Percentiles rank a stretch among this genome's conserved stretches.
phyloP scores from a whole-genome alignment of 2,329 filamentous ascomycete species.

The Ophiostoma ips region DNA sequence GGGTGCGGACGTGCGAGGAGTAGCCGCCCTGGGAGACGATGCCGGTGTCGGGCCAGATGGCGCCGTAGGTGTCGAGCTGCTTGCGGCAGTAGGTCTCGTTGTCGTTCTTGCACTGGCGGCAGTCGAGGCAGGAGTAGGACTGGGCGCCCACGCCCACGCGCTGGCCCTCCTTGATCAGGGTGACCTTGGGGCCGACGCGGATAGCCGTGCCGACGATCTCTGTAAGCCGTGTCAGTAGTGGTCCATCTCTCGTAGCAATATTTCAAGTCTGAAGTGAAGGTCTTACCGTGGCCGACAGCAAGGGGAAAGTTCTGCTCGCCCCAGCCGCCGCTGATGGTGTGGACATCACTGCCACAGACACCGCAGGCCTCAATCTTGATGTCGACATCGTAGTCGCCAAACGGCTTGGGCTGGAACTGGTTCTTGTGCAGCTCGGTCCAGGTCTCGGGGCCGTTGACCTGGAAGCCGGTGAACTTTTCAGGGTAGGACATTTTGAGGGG shows the following conservation, averaged over 20 bases:
- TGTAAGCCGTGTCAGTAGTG: slow-evolving; percentile 13
- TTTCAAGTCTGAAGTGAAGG: too few species aligned
- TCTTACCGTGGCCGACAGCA: slow-evolving; percentile 49
- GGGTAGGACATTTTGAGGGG: slow-evolving; percentile 34
- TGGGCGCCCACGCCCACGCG: slow-evolving; percentile 58
- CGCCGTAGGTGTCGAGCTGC: slow-evolving; percentile 46
- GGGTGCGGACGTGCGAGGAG: slow-evolving; percentile 28
- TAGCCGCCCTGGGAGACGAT: slow-evolving; percentile 45
- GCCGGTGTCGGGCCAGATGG: slow-evolving; percentile 34
- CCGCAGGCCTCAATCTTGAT: slow-evolving; percentile 75
- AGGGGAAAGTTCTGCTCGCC: slow-evolving; percentile 47
- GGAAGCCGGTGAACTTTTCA: slow-evolving; percentile 48
- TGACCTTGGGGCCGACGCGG: slow-evolving; percentile 52
- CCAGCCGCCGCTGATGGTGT: slow-evolving; percentile 58
- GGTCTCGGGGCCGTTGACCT: slow-evolving; percentile 38
- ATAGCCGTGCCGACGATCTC: slow-evolving; percentile 59
- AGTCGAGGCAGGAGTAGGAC: slow-evolving; percentile 49
- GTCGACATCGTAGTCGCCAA: slow-evolving; percentile 76
- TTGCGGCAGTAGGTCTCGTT: slow-evolving; percentile 57
- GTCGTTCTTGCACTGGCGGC: slow-evolving; percentile 49
- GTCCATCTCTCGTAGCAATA: too few species aligned
- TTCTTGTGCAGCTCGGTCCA: slow-evolving; percentile 54
- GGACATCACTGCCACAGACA: slow-evolving; percentile 58
- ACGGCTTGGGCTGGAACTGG: slow-evolving; percentile 71
- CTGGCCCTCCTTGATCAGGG: slow-evolving; percentile 42